Conservation (phyloP, 257 asterid genomes). For the Rhazya stricta region DNA sequence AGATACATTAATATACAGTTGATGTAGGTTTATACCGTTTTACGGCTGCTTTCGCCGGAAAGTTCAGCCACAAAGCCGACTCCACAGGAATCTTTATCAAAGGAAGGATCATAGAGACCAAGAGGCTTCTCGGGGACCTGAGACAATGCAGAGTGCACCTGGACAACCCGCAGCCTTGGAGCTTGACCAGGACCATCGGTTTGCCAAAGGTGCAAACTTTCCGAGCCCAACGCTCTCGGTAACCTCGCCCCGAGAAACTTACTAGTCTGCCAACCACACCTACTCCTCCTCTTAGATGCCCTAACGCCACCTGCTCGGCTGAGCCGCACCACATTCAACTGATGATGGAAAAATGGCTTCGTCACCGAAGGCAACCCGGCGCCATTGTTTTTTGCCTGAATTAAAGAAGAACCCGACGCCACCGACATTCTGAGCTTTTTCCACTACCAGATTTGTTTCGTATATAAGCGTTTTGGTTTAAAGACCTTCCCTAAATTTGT, state of each 20-base stretch:
- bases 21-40: constrained; percentile 51
- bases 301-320: constrained; percentile 36
- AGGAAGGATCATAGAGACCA: constrained; percentile 86
- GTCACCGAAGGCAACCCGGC: constrained; percentile 26
- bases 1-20: not conserved
- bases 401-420: constrained; percentile 33
- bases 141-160: constrained; percentile 59
- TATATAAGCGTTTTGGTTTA: not conserved
- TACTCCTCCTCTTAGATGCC: constrained; percentile 28
- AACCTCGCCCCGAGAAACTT: constrained; percentile 44
- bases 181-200: constrained; percentile 48
- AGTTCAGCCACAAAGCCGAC: constrained; percentile 98
- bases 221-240: constrained; percentile 40
- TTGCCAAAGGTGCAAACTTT: constrained; percentile 53
- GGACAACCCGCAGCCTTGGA: constrained; percentile 50
- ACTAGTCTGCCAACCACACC: constrained; percentile 30
- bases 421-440: constrained; percentile 51
- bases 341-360: constrained; percentile 55
- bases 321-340: constrained; percentile 65
- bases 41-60: constrained; percentile 89
- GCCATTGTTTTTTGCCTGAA: constrained; percentile 28
- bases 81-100: constrained; percentile 97
- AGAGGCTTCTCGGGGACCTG: constrained; percentile 95
- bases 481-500: not conserved
- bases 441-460: not conserved